Evolutionary conservation across 139 green algal species (phyloP).

Genomic region (Micractinium conductrix): DNA sequence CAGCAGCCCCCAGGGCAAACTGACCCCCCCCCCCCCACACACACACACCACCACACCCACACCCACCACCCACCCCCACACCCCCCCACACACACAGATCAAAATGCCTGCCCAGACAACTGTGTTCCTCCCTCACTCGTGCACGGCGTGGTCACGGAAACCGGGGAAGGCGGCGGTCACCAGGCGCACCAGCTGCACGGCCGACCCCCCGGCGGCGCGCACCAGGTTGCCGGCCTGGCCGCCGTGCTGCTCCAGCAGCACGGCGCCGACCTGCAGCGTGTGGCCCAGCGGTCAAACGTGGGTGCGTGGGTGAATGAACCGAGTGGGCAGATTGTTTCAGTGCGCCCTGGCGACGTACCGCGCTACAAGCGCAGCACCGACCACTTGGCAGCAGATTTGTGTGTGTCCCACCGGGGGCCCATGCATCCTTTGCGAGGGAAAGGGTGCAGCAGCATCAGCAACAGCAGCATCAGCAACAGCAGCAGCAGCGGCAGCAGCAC

Average conservation of each 20-base stretch:
- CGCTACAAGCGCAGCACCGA: not conserved
- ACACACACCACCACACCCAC: not conserved
- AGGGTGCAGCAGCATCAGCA: not conserved
- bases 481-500: not conserved
- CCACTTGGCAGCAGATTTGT: not conserved
- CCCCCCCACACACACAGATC: too few species aligned
- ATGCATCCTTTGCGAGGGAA: not conserved
- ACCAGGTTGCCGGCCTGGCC: constrained; percentile 79
- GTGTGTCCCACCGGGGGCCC: too few species aligned
- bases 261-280: constrained; percentile 81
- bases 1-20: too few species aligned
- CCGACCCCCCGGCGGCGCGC: constrained; percentile 65
- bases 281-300: too few species aligned
- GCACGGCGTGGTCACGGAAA: constrained; percentile 87
- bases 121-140: constrained; percentile 43
- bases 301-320: too few species aligned
- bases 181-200: constrained; percentile 74
- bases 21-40: too few species aligned
- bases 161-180: constrained; percentile 76
- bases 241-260: constrained; percentile 63
- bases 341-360: too few species aligned
- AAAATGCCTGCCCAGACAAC: too few species aligned
- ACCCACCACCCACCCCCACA: not conserved
- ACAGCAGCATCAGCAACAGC: not conserved
- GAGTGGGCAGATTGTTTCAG: too few species aligned